Percentiles rank a stretch among this genome's conserved stretches.
Conservation (phyloP, 129 eudicot species). For the Silybum marianum region DNA sequence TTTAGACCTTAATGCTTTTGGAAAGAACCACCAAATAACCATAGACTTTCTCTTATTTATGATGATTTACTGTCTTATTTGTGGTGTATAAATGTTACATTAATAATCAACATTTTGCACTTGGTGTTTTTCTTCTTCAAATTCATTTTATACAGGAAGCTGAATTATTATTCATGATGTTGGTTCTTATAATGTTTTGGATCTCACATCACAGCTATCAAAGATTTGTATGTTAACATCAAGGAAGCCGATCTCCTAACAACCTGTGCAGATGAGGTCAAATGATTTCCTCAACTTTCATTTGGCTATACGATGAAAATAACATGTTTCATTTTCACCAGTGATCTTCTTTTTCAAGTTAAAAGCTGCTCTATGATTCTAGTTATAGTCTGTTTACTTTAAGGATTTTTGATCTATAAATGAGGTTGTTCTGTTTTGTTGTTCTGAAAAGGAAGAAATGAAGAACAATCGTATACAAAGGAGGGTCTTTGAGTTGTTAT, state of each 20-base stretch:
- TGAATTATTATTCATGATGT: not conserved
- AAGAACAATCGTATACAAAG: conserved; percentile 69
- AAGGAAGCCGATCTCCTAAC: conserved; percentile 60
- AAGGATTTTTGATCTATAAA: not conserved
- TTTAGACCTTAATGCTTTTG: too few species aligned
- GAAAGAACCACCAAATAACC: not conserved
- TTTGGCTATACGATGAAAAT: not conserved
- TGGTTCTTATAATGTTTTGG: conserved; percentile 6
- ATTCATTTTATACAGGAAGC: conserved; percentile 5
- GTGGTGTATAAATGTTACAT: not conserved
- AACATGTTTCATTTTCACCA: too few species aligned
- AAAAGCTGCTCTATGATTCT: too few species aligned
- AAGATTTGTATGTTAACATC: conserved; percentile 56
- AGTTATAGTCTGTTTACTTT: not conserved
- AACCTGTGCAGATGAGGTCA: conserved; percentile 76
- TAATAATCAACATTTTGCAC: not conserved
- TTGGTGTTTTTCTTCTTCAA: not conserved
- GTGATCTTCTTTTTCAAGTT: too few species aligned
- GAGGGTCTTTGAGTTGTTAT: conserved; percentile 83
- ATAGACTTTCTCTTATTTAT: not conserved
- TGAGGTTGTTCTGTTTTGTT: conserved; percentile 13
- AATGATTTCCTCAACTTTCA: conserved; percentile 13
- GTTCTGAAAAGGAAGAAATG: conserved; percentile 81
- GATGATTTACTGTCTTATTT: not conserved
- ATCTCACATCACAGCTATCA: conserved; percentile 59